Percentiles rank a stretch among this genome's conserved stretches.
Conservation (phyloP, 805 yeast genomes). For the Hanseniaspora thailandica region DNA sequence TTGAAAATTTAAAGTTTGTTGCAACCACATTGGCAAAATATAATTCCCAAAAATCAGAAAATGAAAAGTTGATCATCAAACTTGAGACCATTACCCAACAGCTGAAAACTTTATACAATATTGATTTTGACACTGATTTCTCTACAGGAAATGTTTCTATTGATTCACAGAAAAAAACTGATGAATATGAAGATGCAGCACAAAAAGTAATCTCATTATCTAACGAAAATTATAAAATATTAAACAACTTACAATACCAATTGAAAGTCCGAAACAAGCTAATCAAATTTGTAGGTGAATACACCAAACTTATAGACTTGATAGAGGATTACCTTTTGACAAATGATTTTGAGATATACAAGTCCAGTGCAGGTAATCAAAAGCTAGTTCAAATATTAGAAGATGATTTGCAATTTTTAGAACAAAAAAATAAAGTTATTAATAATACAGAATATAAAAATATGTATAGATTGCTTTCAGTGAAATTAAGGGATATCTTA, state of each 20-base stretch:
- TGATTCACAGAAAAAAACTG: background rate
- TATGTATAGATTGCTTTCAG: background rate
- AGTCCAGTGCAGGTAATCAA: background rate
- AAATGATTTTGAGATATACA: background rate
- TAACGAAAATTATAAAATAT: conserved; percentile 8
- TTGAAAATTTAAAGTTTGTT: background rate
- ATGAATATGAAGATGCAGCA: background rate
- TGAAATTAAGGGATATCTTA: background rate
- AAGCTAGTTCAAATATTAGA: background rate
- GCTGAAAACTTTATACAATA: background rate
- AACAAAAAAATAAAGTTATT: background rate
- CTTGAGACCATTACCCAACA: background rate
- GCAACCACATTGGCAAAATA: background rate
- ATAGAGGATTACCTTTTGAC: background rate
- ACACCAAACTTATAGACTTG: background rate
- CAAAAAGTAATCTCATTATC: background rate
- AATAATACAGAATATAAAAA: background rate
- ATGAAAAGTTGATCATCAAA: background rate
- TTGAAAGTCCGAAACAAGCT: background rate
- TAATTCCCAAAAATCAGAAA: background rate
- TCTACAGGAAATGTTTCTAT: background rate
- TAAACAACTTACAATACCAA: conserved; percentile 1
- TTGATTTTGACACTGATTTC: background rate
- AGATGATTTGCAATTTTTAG: background rate
- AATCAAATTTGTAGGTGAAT: background rate